Percentiles rank a stretch among this genome's conserved stretches.
These are phyloP conservation scores for Nothophaeocryptopus gaeumannii DNA, from an alignment of 2,329 filamentous ascomycete genomes.

Conservation along the genomic window DNA sequence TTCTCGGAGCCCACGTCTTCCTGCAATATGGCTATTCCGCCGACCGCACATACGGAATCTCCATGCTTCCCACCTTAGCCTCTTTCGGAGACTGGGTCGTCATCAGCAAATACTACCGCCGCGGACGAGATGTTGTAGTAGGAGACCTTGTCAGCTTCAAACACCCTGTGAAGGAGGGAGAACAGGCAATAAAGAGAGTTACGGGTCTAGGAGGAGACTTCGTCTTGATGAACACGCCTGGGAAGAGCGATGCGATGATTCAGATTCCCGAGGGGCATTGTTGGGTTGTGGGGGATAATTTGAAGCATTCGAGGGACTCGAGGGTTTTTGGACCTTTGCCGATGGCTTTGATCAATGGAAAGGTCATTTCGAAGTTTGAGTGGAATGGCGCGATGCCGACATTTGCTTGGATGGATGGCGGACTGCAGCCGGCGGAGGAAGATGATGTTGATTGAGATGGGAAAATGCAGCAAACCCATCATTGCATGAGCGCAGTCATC, in stretches of 20 bases:
- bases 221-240: conserved; percentile 64
- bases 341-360: conserved; percentile 77
- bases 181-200: conserved; percentile 73
- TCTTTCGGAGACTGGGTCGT: conserved; percentile 66
- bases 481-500: too few relatives aligned
- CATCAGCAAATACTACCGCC: conserved; percentile 64
- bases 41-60: conserved; percentile 65
- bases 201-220: conserved; percentile 61
- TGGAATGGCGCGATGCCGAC: conserved; percentile 11
- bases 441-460: conserved; percentile 13
- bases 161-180: conserved; percentile 61
- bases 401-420: conserved; percentile 12
- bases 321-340: conserved; percentile 83
- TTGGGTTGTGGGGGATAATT: conserved; percentile 85
- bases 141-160: conserved; percentile 81
- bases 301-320: conserved; percentile 80
- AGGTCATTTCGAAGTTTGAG: conserved; percentile 58
- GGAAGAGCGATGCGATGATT: conserved; percentile 51
- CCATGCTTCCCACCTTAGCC: conserved; percentile 84
- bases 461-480: too few relatives aligned
- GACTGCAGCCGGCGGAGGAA: conserved; percentile 18
- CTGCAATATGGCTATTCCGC: conserved; percentile 58
- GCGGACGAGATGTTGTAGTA: conserved; percentile 66
- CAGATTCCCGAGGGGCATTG: conserved; percentile 88
- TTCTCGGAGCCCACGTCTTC: conserved; percentile 8